Conservation (phyloP, 2,329 filamentous ascomycete genomes). For the Trematosphaeria pertusa region DNA sequence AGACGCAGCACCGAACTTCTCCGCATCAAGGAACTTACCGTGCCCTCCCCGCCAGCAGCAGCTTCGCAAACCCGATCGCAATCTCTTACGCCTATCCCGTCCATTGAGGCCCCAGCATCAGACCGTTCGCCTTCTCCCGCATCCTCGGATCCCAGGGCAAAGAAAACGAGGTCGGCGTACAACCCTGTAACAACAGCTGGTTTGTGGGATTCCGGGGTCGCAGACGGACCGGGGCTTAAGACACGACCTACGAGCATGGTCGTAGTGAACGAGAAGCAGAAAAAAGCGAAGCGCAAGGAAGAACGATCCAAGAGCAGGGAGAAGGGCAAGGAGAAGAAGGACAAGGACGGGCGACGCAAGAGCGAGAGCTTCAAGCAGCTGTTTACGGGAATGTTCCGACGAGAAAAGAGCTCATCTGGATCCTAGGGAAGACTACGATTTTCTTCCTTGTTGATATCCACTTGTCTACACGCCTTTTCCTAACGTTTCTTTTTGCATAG, state of each 20-base stretch:
- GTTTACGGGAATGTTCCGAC: constrained; percentile 13
- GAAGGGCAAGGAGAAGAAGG: constrained; percentile 19
- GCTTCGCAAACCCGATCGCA: constrained; percentile 6
- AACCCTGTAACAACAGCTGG: constrained; percentile 43
- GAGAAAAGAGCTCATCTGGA: constrained; percentile 3
- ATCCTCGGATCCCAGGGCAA: constrained; percentile 20
- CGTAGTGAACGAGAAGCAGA: constrained; percentile 41
- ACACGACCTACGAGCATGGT: constrained; percentile 42
- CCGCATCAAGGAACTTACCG: constrained; percentile 39
- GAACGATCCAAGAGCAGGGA: constrained; percentile 36
- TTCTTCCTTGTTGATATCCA: neutral
- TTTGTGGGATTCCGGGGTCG: constrained; percentile 45
- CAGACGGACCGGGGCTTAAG: constrained; percentile 34
- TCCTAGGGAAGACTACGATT: neutral
- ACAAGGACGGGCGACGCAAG: constrained; percentile 11
- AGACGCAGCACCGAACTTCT: constrained; percentile 41
- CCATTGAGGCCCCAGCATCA: constrained; percentile 20
- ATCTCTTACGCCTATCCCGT: constrained; percentile 13
- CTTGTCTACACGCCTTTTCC: no score
- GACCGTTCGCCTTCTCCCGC: constrained; percentile 18
- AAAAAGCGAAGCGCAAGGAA: constrained; percentile 36
- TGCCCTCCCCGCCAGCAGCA: constrained; percentile 21
- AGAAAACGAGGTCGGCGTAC: constrained; percentile 40
- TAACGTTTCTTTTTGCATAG: no score
- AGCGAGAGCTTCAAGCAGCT: constrained; percentile 11